Percentiles rank a stretch among this genome's conserved stretches.
Evolutionary conservation across 805 yeast species (phyloP).

Genomic region (Candida glaebosa): DNA sequence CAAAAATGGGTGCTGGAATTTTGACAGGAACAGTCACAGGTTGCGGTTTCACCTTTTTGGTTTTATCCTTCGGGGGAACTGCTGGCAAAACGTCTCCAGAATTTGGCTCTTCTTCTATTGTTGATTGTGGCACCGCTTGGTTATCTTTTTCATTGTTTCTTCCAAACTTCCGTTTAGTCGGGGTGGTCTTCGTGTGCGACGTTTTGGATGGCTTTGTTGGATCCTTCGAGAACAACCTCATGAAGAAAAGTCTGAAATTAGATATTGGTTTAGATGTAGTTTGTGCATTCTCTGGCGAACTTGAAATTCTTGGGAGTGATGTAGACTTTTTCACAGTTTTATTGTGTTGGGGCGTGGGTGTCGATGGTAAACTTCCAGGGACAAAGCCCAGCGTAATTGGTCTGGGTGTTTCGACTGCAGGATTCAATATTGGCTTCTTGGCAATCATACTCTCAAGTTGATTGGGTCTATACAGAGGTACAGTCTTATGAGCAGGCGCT

Average conservation of each 20-base stretch:
- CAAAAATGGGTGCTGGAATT: too few relatives aligned
- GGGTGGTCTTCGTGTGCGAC: conserved; percentile 3
- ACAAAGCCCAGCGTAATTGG: conserved; percentile 2
- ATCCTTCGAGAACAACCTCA: conserved; percentile 5
- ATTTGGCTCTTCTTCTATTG: too few relatives aligned
- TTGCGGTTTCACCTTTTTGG: too few relatives aligned
- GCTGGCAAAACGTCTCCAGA: too few relatives aligned
- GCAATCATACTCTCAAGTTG: too few relatives aligned
- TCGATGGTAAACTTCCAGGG: conserved; percentile 2
- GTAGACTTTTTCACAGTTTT: conserved; percentile 1
- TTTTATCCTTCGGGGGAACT: too few relatives aligned
- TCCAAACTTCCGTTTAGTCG: not conserved
- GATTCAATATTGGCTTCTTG: not conserved
- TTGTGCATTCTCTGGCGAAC: not conserved
- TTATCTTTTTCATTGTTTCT: not conserved
- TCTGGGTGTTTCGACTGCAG: not conserved
- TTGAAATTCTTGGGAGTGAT: conserved; percentile 9
- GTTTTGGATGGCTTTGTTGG: conserved; percentile 7
- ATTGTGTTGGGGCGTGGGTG: not conserved
- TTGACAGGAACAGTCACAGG: too few relatives aligned
- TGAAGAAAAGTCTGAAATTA: conserved; percentile 6
- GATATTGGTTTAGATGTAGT: conserved; percentile 2
- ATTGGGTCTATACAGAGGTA: too few relatives aligned
- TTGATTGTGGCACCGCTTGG: not conserved
- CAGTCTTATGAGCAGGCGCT: too few relatives aligned